Conservation (phyloP, 2,329 filamentous ascomycete genomes). For the Epichloe aotearoae region DNA sequence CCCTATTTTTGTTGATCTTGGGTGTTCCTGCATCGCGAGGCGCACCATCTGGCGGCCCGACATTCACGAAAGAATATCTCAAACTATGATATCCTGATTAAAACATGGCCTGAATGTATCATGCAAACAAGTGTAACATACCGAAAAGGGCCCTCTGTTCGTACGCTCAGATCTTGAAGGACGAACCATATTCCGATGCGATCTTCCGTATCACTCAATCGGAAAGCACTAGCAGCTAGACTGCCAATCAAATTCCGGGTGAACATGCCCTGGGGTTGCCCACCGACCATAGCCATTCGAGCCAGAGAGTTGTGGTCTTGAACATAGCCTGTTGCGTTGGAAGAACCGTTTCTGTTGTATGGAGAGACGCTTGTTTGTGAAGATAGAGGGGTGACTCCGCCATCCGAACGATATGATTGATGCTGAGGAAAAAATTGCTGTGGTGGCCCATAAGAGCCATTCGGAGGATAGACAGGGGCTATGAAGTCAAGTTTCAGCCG, state of each 20-base stretch:
- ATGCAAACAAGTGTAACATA: slow-evolving; percentile 24
- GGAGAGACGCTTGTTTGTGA: slow-evolving; percentile 14
- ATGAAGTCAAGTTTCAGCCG: not conserved
- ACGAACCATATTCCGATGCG: slow-evolving; percentile 94
- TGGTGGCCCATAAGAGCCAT: slow-evolving; percentile 22
- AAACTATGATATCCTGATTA: slow-evolving; percentile 28
- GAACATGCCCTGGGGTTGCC: slow-evolving; percentile 67
- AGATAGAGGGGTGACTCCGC: slow-evolving; percentile 13
- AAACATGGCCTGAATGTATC: not conserved
- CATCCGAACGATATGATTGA: slow-evolving; percentile 18
- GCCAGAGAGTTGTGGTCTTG: slow-evolving; percentile 19
- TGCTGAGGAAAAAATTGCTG: slow-evolving; percentile 25
- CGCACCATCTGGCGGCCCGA: slow-evolving; percentile 40
- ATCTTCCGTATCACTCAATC: slow-evolving; percentile 63
- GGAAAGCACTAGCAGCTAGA: slow-evolving; percentile 76
- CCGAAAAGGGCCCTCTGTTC: slow-evolving; percentile 86
- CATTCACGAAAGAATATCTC: slow-evolving; percentile 69
- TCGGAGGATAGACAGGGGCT: slow-evolving; percentile 17
- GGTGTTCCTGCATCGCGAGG: slow-evolving; percentile 26
- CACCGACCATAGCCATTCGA: slow-evolving; percentile 26
- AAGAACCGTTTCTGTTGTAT: slow-evolving; percentile 15
- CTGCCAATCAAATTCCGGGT: slow-evolving; percentile 91
- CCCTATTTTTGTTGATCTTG: slow-evolving; percentile 57
- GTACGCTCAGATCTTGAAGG: slow-evolving; percentile 84
- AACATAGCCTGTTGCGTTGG: slow-evolving; percentile 12